Base-by-base conservation (phyloP, 2,329 filamentous ascomycete species). In the Cladosporium cucumerinum region DNA sequence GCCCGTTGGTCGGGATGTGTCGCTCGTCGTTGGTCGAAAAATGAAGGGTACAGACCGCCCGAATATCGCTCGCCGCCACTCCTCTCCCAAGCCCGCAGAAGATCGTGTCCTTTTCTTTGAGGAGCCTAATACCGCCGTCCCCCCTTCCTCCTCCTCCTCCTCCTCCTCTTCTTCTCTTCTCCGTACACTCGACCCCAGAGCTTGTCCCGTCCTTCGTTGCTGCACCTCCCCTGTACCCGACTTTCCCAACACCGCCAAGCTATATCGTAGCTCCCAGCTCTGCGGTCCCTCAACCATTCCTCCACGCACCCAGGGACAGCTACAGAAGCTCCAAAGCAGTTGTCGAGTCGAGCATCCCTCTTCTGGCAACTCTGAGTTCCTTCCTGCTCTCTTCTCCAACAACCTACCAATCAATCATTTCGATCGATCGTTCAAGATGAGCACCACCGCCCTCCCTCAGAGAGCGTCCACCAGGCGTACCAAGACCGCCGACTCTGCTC, bases 401-500 rank as follows among this genome's bases (percentile, higher is more conserved):
- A 54, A 30, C 46, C 48, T 32, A 28, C 28, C 32, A n/a, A 28
- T 43, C 34, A 26, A 34, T 30, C 34, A 43, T 25, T 62, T 21
- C 32, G 51, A 48, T 39, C 52, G 28, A 32, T 43, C 63, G 65
- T 48, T 32, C 68, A 72, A 60, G 36, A 77, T 77, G 82, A 82
- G 84, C 67, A 82, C 83, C 68, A 85, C 84, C 58, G 82, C 83
- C 70, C 80, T 84, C 61, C 83, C 54, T 84, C 81, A 81, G 72
- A 67, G 70, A 54, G 76, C 78, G 46, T 74, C 76, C 67, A 69
- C 80, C 68, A 76, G 74, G 73, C 78, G 81, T 69, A 80, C 79
- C 64, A 69, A 77, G 67, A 83, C 85, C 66, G 76, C 82, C 66
- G 82, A 85, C 64, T 85, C 84, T 34, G 69, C 73, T 12, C 74